phyloP scores from a whole-genome alignment of 192 early-diverging fungal species.

The Ramicandelaber brevisporus region DNA sequence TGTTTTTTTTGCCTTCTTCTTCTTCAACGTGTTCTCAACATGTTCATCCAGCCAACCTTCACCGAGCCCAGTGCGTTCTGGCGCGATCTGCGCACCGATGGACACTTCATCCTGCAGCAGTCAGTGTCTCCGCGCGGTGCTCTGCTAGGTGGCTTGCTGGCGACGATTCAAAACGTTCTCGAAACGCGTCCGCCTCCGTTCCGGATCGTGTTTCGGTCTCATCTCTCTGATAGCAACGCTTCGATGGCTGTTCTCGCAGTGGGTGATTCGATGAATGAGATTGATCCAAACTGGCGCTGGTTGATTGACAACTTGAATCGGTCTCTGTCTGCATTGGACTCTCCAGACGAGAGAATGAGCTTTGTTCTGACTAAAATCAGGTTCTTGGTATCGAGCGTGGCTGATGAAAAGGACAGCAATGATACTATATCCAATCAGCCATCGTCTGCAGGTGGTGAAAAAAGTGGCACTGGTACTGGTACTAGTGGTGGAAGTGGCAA shows the following conservation, averaged over 20 bases:
- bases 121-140: slow-evolving; percentile 25
- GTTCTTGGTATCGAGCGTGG: slow-evolving; percentile 53
- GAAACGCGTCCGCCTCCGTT: slow-evolving; percentile 83
- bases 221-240: slow-evolving; percentile 19
- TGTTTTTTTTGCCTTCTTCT: too few species aligned
- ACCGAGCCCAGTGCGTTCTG: slow-evolving; percentile 34
- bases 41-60: slow-evolving; percentile 20
- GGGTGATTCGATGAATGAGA: slow-evolving; percentile 51
- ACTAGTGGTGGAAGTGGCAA: too few species aligned
- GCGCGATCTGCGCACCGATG: slow-evolving; percentile 28
- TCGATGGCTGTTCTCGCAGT: slow-evolving; percentile 69
- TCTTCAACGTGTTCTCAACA: slow-evolving; percentile 1
- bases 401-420: slow-evolving; percentile 10
- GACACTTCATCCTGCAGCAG: slow-evolving; percentile 43
- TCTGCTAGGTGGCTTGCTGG: slow-evolving; percentile 42
- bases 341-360: slow-evolving; percentile 49
- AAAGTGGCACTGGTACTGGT: too few species aligned
- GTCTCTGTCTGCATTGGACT: slow-evolving; percentile 43
- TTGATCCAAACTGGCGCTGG: slow-evolving; percentile 83
- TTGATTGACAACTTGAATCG: slow-evolving; percentile 49
- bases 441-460: too few species aligned
- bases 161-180: slow-evolving; percentile 86
- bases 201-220: slow-evolving; percentile 54
- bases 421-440: not conserved
- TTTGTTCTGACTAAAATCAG: slow-evolving; percentile 81